Evolutionary conservation across 208 protist species (phyloP), one percentile per base, ranked within the genome.

Genomic region (Tritrichomonas musculus): DNA sequence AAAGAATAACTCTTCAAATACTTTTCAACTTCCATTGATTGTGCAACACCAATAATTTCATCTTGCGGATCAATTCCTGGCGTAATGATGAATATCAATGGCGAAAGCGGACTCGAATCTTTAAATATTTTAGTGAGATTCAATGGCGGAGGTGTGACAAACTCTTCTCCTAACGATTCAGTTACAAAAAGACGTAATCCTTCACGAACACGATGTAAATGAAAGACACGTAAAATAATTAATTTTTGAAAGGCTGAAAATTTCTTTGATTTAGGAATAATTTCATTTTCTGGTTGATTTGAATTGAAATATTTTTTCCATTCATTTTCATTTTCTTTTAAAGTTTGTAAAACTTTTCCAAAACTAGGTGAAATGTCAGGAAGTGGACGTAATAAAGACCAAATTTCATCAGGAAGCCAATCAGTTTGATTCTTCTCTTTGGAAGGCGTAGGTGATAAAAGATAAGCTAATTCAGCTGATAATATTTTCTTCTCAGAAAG

Each of bases 61-160:
- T 92, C 39, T 44, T 57, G 36, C 20, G 98, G 98, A 95, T 99
- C 98, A 50, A 99, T 98, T 95, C 98, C 98, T 66, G 98, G 97
- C 9, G 98, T 99, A 60, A 99, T 96, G 88, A 99, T 99, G 96
- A 99, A 99, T 97, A 99, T 99, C 44, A 99, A 95, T 57, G 98
- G 98, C 47, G 98, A 98, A 39, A 96, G 97, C 5, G 97, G 96
- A 88, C 96, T 97, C 22, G 97, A 98, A 94, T 99, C 98, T 80
- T 97, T 95, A 95, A 97, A 99, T 49, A 98, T 98, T 25, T 97
- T 94, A 36, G 96, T 96, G 50, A 99, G 33, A 49, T 92, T 69
- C 97, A 93, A 97, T 96, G 44, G 98, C 97, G 88, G 88, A 17
- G 88, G 55, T 47, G 33, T 14, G 20, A 92, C 41, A 41, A 92